A percentile compares a stretch with the other conserved stretches of the same genome.
These are phyloP conservation scores for Bauhinia variegata DNA, from an alignment of 306 rosid species.

Conservation along the genomic window DNA sequence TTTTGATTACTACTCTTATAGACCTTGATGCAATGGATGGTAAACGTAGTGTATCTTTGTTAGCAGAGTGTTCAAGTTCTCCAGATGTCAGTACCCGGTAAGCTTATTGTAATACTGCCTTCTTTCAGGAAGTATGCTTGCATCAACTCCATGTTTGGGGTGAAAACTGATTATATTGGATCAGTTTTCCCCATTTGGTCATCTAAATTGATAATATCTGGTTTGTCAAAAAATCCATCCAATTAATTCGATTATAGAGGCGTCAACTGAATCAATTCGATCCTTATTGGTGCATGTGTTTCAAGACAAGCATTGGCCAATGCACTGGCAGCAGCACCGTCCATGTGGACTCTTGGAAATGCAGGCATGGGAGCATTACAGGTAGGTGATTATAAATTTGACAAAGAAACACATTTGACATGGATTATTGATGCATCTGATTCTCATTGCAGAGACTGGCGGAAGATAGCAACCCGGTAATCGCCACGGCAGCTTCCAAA, in stretches of 20 bases:
- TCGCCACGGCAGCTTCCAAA: constrained; percentile 82
- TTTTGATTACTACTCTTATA: constrained; percentile 80
- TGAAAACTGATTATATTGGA: no score
- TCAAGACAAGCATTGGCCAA: constrained; percentile 80
- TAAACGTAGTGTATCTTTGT: constrained; percentile 76
- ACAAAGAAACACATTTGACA: neutral
- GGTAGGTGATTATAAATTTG: constrained; percentile 44
- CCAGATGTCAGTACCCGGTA: constrained; percentile 90
- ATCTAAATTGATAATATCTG: no score
- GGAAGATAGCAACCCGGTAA: constrained; percentile 79
- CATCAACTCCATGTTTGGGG: constrained; percentile 10
- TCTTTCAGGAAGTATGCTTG: constrained; percentile 22
- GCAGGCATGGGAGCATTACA: constrained; percentile 99
- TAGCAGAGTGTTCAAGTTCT: constrained; percentile 90
- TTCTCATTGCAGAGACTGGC: constrained; percentile 78
- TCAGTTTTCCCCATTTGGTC: no score
- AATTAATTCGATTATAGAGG: no score
- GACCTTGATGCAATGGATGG: constrained; percentile 99
- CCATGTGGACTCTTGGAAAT: constrained; percentile 97
- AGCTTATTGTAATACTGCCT: constrained; percentile 20
- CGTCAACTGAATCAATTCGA: no score
- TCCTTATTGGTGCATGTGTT: constrained; percentile 19
- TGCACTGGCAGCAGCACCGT: constrained; percentile 91
- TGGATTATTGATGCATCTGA: constrained; percentile 22
- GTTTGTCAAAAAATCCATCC: no score